phyloP scores from a whole-genome alignment of 352 stramenopile genomes.

The Elongisporangium undulatum region DNA sequence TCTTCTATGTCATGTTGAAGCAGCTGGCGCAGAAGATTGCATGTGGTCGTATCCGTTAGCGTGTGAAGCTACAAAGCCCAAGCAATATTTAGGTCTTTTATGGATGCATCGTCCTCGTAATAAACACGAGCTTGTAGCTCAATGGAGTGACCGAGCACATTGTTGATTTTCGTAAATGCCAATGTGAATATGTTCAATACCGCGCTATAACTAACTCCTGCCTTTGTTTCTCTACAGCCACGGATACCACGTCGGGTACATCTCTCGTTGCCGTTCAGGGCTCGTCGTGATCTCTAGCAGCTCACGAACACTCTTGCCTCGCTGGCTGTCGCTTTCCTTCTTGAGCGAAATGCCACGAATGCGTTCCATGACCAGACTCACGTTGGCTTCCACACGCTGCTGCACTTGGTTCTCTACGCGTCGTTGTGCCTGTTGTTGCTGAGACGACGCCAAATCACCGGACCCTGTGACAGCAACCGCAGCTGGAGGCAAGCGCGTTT shows the following conservation, averaged over 20 bases:
- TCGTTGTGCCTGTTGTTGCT: constrained; percentile 31
- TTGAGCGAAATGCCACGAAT: constrained; percentile 77
- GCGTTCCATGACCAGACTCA: constrained; percentile 76
- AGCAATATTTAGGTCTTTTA: background rate
- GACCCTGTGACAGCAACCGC: constrained; percentile 1
- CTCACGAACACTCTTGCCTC: constrained; percentile 72
- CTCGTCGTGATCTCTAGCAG: constrained; percentile 81
- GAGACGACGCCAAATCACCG: constrained; percentile 16
- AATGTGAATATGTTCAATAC: background rate
- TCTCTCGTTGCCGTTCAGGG: constrained; percentile 73
- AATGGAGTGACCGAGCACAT: constrained; percentile 21
- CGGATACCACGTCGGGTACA: constrained; percentile 86
- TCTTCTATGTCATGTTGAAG: constrained; percentile 37
- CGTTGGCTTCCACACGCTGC: constrained; percentile 83
- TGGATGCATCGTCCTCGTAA: background rate
- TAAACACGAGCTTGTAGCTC: constrained; percentile 4
- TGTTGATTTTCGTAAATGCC: constrained; percentile 12
- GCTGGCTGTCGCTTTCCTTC: constrained; percentile 56
- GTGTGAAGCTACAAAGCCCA: background rate
- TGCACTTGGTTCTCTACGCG: constrained; percentile 76
- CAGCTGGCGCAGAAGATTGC: constrained; percentile 18
- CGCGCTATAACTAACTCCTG: constrained; percentile 5
- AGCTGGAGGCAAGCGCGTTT: constrained; percentile 54
- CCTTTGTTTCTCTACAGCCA: constrained; percentile 52
- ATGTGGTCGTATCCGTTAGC: constrained; percentile 1